These are phyloP conservation scores for Prillingera fragicola DNA, from an alignment of 1,284 basidiomycete species.

Conservation along the genomic window DNA sequence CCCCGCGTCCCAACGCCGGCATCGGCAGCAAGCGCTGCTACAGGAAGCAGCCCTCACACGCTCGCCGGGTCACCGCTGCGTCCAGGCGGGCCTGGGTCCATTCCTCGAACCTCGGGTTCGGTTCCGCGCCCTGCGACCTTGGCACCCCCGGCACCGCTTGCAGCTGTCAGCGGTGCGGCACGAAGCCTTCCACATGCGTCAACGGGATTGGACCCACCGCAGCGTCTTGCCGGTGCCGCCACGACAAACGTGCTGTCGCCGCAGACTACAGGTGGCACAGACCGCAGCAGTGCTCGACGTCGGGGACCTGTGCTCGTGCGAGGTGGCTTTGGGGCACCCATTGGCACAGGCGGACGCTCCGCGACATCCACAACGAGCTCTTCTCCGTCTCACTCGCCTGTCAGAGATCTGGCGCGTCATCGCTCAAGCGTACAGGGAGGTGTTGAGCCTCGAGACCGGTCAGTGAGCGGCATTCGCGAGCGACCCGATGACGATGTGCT, in stretches of 20 bases:
- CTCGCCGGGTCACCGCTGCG: background rate
- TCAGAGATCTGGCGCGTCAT: conserved; percentile 17
- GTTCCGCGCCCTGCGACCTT: background rate
- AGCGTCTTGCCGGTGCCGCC: background rate
- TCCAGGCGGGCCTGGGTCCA: background rate
- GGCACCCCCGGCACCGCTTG: background rate
- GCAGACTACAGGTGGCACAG: conserved; percentile 31
- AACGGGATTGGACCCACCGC: background rate
- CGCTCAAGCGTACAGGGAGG: too few relatives aligned
- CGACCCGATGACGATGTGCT: conserved; percentile 1
- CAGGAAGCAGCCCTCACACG: background rate
- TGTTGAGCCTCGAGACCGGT: conserved; percentile 7
- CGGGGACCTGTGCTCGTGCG: conserved; percentile 44
- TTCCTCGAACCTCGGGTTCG: background rate
- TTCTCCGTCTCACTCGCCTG: conserved; percentile 25
- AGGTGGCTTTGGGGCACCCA: conserved; percentile 40
- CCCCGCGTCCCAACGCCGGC: too few relatives aligned
- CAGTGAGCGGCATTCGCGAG: conserved; percentile 2
- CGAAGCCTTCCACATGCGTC: background rate
- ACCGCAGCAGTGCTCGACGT: conserved; percentile 9
- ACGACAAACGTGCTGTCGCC: conserved; percentile 20
- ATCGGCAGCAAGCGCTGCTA: too few relatives aligned
- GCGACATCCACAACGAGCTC: conserved; percentile 10
- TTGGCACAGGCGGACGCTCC: conserved; percentile 2
- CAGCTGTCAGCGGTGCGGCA: conserved; percentile 1